Conservation (phyloP, 805 yeast species). For the Aciculoconidium aculeatum region DNA sequence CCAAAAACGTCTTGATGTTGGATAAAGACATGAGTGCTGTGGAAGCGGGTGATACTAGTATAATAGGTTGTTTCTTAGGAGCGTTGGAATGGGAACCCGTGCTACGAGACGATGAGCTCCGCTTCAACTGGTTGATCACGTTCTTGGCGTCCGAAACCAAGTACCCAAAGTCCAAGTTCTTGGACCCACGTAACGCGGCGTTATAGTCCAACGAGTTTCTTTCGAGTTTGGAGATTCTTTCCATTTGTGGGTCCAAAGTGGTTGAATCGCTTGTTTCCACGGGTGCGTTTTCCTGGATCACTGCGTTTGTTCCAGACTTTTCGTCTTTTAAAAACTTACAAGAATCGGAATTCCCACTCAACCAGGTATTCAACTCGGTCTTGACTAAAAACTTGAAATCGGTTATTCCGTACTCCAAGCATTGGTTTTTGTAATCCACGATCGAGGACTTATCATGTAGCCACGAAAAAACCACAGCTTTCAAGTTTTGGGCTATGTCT, state of each 20-base stretch:
- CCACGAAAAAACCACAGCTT: conserved; percentile 75
- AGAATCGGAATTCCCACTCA: conserved; percentile 59
- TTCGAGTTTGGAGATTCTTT: conserved; percentile 42
- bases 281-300: too few species aligned
- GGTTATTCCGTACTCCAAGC: conserved; percentile 56
- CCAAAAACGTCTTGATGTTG: conserved; percentile 45
- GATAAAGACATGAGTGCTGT: conserved; percentile 36
- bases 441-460: conserved; percentile 63
- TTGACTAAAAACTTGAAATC: conserved; percentile 81
- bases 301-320: neutral
- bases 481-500: conserved; percentile 42
- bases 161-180: conserved; percentile 60
- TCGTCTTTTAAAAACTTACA: conserved; percentile 45
- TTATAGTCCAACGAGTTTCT: conserved; percentile 52
- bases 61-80: conserved; percentile 36
- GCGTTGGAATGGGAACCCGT: conserved; percentile 25
- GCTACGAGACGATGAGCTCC: conserved; percentile 60
- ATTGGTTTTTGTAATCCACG: conserved; percentile 74
- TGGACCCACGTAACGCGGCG: conserved; percentile 58
- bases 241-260: conserved; percentile 45
- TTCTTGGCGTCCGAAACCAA: conserved; percentile 62
- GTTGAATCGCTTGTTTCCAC: conserved; percentile 3
- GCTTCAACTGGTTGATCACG: conserved; percentile 48
- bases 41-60: conserved; percentile 40
- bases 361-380: conserved; percentile 78